Base-by-base conservation (phyloP, 345 rosid genomes). In the Brassica napus region DNA sequence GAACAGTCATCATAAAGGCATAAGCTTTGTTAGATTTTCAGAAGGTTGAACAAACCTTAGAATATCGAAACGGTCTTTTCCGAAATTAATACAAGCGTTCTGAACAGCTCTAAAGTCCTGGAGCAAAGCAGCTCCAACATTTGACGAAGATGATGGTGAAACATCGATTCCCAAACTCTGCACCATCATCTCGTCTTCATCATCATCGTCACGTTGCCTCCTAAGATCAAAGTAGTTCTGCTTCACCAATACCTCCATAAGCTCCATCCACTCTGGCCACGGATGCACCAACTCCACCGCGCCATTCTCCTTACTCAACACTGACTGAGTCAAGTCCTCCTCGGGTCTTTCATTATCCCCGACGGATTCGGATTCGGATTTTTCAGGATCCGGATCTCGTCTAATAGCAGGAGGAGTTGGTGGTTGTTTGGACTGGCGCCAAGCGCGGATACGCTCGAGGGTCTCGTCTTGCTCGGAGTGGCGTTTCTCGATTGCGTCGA, bases 251-350 rank as follows among this genome's bases (percentile, higher is more conserved):
- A 87, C 88, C 85, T 89, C 91, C 93, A 95, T 90, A 80, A 95
- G 80, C 85, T 95, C 98, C 35, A 93, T 87, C 99, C 98, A 95
- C 86, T 95, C 99, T 1, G 97, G 94, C 98, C 97, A 95, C 11
- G 97, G 98, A 78, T 95, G 99, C n/a, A 88, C 91, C 75, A 95
- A 1, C 85, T 87, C 90, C 54, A 85, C 82, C 81, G 83, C 88
- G 34, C 83, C 76, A 21, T 75, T 82, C 75, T 78, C 78, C 61
- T 39, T 74, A 68, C 61, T 67, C 79, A 64, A n/a, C 73, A 68
- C 87, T 42, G 49, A 3, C 60, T 67, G 76, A 23, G 24, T 28
- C 78, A 65, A 37, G 12, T 28, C 65, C 12, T 28, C 65, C 12
- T 28, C 65, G 35, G 59, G 62, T 64, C 52, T 11, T 24, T 71